These are phyloP conservation scores for Leptosphaerulina australis DNA, from an alignment of 2,329 filamentous ascomycete genomes.

Conservation along the genomic window DNA sequence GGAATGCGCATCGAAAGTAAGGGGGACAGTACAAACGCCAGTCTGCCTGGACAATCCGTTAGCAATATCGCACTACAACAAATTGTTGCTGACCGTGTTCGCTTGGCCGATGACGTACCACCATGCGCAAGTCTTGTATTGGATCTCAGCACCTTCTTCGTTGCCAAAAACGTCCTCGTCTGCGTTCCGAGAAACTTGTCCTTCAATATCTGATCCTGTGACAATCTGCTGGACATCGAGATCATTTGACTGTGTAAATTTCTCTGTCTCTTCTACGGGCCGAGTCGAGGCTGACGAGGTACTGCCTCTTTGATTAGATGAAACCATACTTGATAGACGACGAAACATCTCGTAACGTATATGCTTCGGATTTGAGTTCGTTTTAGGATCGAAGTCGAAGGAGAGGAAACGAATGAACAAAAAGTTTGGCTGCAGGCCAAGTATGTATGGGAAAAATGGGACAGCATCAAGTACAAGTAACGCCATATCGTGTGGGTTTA, in stretches of 20 bases:
- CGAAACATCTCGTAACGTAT: not conserved
- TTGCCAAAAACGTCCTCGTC: conserved; percentile 32
- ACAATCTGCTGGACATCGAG: not conserved
- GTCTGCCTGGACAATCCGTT: conserved; percentile 46
- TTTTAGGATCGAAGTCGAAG: no score
- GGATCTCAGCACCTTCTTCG: conserved; percentile 50
- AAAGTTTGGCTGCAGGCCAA: not conserved
- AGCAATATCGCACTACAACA: not conserved
- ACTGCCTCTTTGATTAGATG: not conserved
- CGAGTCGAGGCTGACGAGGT: not conserved
- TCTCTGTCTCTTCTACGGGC: not conserved
- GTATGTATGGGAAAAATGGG: not conserved
- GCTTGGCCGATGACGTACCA: conserved; percentile 40
- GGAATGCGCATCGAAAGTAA: not conserved
- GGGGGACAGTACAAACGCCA: conserved; percentile 44
- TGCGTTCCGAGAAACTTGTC: conserved; percentile 3
- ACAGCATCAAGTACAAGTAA: not conserved
- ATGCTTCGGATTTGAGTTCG: not conserved
- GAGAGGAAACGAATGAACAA: not conserved
- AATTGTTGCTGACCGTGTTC: not conserved
- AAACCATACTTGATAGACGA: not conserved
- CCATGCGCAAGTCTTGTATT: conserved; percentile 61
- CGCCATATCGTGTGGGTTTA: not conserved
- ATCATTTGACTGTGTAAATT: not conserved
- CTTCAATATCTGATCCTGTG: conserved; percentile 20